A percentile compares a stretch with the other conserved stretches of the same genome.
Evolutionary conservation across 2,329 filamentous ascomycete species (phyloP).

Genomic region (Ceratocystis variospora): DNA sequence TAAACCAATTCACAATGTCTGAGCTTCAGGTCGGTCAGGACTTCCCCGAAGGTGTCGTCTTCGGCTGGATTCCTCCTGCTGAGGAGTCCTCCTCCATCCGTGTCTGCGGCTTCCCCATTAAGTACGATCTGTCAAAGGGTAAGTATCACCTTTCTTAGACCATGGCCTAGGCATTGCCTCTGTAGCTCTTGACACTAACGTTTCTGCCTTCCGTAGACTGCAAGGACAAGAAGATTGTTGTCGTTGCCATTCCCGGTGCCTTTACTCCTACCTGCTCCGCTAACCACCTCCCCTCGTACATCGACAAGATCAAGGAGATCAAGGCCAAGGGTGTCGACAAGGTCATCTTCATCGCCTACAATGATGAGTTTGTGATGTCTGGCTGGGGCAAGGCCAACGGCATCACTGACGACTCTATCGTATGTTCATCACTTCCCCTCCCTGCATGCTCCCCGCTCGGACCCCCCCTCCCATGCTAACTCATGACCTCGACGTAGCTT

Average conservation of each 20-base stretch:
- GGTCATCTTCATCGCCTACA: constrained; percentile 68
- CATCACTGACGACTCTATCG: constrained; percentile 53
- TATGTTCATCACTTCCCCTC: constrained; percentile 26
- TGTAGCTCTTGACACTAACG: neutral
- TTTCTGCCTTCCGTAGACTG: constrained; percentile 30
- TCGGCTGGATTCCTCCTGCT: constrained; percentile 71
- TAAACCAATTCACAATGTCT: constrained; percentile 32
- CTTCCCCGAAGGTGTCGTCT: constrained; percentile 69
- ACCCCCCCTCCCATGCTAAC: neutral
- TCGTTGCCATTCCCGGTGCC: constrained; percentile 50
- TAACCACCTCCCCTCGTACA: constrained; percentile 68
- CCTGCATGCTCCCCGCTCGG: constrained; percentile 8
- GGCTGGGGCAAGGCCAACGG: constrained; percentile 83
- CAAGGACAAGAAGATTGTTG: constrained; percentile 42
- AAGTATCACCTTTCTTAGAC: constrained; percentile 21
- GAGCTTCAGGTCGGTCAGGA: constrained; percentile 65
- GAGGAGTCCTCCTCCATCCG: constrained; percentile 54
- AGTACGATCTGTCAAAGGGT: constrained; percentile 68
- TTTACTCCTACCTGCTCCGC: constrained; percentile 82
- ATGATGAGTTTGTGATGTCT: constrained; percentile 78
- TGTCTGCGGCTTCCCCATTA: constrained; percentile 62
- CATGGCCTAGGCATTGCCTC: neutral
- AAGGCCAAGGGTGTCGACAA: constrained; percentile 71
- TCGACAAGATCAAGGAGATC: constrained; percentile 55
- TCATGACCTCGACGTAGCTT: constrained; percentile 33